These are phyloP conservation scores for Phanerodontia chrysosporium DNA, from an alignment of 768 basidiomycete genomes.

Conservation along the genomic window DNA sequence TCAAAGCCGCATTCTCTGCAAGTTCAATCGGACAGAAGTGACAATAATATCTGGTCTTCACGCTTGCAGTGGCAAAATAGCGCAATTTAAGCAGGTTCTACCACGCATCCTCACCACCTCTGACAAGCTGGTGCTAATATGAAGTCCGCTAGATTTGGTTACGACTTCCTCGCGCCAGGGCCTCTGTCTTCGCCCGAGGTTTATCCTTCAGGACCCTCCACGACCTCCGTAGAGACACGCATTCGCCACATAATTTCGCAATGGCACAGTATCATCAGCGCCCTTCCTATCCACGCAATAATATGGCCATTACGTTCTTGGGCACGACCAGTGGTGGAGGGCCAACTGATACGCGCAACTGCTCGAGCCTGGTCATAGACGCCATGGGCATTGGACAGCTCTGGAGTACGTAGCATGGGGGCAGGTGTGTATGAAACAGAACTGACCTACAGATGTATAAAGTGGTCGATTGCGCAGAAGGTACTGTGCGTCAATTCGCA, in stretches of 20 bases:
- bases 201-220: too few species aligned
- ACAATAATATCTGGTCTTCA: too few species aligned
- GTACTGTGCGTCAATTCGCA: slow-evolving; percentile 66
- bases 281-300: slow-evolving; percentile 10
- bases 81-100: too few species aligned
- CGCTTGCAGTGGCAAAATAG: not conserved
- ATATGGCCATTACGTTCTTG: slow-evolving; percentile 64
- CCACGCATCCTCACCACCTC: too few species aligned
- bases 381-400: slow-evolving; percentile 48
- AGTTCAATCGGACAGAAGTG: too few species aligned
- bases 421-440: not conserved
- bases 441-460: not conserved
- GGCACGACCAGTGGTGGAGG: slow-evolving; percentile 79
- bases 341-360: slow-evolving; percentile 67
- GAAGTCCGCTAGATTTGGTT: too few species aligned
- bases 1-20: too few species aligned
- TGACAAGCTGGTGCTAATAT: too few species aligned
- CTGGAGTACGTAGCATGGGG: slow-evolving; percentile 52
- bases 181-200: too few species aligned
- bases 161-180: too few species aligned
- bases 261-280: not conserved
- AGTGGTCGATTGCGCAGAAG: slow-evolving; percentile 88
- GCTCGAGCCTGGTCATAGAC: slow-evolving; percentile 68
- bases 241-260: too few species aligned
- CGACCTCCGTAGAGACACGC: not conserved